Conservation (phyloP, 2,329 filamentous ascomycete species). For the Talaromyces sp. region DNA sequence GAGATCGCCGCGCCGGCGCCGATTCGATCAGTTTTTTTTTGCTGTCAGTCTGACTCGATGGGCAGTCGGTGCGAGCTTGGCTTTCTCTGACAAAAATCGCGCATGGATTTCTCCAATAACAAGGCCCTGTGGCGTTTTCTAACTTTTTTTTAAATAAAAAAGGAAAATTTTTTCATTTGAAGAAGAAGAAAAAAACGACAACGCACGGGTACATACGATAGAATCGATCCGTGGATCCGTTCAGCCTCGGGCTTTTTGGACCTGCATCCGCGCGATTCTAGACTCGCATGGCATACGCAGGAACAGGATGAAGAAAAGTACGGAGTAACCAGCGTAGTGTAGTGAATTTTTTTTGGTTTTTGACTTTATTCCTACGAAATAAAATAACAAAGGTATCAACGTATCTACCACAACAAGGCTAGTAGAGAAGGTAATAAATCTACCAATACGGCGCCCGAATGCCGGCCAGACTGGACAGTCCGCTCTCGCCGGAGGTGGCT, state of each 20-base stretch:
- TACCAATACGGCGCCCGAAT: constrained; percentile 45
- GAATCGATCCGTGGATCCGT: background rate
- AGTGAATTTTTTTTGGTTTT: background rate
- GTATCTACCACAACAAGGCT: background rate
- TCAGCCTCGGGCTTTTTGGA: background rate
- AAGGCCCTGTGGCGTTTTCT: background rate
- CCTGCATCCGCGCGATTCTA: background rate
- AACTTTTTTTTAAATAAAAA: background rate
- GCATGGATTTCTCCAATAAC: background rate
- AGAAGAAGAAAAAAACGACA: background rate
- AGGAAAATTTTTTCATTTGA: background rate
- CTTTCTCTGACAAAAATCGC: background rate
- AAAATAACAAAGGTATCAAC: background rate
- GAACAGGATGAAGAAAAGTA: background rate
- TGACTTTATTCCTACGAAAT: background rate
- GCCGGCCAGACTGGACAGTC: constrained; percentile 42
- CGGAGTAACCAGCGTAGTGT: background rate
- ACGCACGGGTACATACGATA: background rate
- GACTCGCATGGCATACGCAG: background rate
- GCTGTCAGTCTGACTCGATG: background rate
- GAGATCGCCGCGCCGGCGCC: background rate
- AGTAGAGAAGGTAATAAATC: background rate
- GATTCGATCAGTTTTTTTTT: background rate
- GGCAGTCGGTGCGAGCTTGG: background rate
- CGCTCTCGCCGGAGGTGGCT: constrained; percentile 32